Percentiles rank a stretch among this genome's conserved stretches.
Conservation (phyloP, 805 yeast species). For the Barnettozyma salicaria region DNA sequence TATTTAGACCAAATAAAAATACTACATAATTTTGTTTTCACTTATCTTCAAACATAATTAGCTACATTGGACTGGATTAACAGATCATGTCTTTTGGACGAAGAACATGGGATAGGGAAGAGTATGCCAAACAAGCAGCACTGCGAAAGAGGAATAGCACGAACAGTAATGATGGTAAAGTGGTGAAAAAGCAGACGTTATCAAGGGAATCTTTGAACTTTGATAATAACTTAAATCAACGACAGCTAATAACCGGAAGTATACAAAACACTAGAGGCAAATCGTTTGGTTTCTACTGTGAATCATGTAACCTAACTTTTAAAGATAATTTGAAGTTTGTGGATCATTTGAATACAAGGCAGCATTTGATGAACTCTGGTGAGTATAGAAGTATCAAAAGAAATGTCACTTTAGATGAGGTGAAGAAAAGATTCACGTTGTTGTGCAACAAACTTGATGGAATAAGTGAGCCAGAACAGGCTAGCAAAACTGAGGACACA, state of each 20-base stretch:
- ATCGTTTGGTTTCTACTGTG: constrained; percentile 83
- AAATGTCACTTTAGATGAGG: constrained; percentile 43
- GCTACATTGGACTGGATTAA: background rate
- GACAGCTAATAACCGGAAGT: constrained; percentile 28
- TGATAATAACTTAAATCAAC: constrained; percentile 28
- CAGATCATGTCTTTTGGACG: constrained; percentile 43
- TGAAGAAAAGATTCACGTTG: constrained; percentile 33
- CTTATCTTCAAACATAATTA: no score
- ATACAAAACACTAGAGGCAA: constrained; percentile 38
- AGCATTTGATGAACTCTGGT: constrained; percentile 47
- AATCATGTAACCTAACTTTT: constrained; percentile 69
- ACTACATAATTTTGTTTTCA: no score
- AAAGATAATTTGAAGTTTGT: constrained; percentile 77
- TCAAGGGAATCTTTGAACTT: constrained; percentile 23
- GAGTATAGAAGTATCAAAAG: constrained; percentile 31
- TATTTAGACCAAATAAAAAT: no score
- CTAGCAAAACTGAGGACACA: constrained; percentile 31
- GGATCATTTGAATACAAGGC: constrained; percentile 77
- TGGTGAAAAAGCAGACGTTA: constrained; percentile 4
- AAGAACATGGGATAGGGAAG: constrained; percentile 67
- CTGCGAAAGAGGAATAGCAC: constrained; percentile 20
- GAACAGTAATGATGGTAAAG: constrained; percentile 2
- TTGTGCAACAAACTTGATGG: constrained; percentile 30
- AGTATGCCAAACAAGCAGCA: constrained; percentile 46
- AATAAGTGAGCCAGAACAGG: constrained; percentile 33